Conservation (phyloP, 225 moss, liverwort and hornwort genomes). For the Straminergon stramineum region DNA sequence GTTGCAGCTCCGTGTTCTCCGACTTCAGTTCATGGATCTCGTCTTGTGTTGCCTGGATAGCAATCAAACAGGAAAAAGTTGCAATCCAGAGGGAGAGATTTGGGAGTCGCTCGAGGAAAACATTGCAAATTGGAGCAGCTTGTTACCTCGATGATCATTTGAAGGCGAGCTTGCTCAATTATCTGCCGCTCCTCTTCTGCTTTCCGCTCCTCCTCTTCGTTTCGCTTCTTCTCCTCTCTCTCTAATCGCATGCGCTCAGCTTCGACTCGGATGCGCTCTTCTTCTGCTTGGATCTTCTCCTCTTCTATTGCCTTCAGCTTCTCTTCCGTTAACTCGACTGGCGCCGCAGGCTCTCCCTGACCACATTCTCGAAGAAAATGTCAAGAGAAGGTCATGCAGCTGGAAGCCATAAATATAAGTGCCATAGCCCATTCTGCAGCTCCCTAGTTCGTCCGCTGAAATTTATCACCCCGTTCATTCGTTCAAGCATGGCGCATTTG, state of each 20-base stretch:
- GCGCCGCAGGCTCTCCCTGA: neutral
- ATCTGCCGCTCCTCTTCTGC: conserved; percentile 2
- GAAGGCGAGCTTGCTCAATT: conserved; percentile 12
- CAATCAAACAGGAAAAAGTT: neutral
- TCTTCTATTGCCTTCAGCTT: neutral
- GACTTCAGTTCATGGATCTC: conserved; percentile 26
- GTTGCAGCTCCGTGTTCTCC: conserved; percentile 65
- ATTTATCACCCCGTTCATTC: neutral
- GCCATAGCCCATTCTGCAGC: neutral
- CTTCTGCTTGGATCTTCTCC: neutral
- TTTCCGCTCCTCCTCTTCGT: neutral
- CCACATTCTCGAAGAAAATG: neutral
- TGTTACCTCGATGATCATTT: conserved; percentile 19
- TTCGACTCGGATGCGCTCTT: neutral
- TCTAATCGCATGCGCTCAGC: conserved; percentile 6
- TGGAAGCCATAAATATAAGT: neutral
- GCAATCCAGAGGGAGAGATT: neutral
- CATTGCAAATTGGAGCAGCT: neutral
- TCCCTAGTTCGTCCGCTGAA: neutral
- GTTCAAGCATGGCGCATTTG: neutral
- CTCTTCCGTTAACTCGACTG: neutral
- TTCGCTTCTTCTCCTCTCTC: conserved; percentile 5
- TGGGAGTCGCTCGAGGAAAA: neutral
- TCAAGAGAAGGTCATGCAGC: neutral
- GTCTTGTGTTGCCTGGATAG: conserved; percentile 43